Conservation (phyloP, 371 early-diverging fungal species). For the Umbelopsis sp. region DNA sequence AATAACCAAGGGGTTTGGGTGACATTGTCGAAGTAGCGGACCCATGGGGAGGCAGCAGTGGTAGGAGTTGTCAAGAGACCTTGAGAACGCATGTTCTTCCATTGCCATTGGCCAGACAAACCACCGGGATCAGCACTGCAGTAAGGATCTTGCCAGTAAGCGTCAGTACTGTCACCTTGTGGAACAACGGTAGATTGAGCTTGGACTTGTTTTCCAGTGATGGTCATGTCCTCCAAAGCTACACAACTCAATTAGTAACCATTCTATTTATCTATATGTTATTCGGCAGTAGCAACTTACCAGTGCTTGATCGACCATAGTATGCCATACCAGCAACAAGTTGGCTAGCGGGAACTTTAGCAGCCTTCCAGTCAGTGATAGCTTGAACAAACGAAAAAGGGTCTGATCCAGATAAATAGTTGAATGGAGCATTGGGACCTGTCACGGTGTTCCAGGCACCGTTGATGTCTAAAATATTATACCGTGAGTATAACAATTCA, state of each 20-base stretch:
- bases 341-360: conserved; percentile 64
- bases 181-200: conserved; percentile 40
- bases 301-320: conserved; percentile 57
- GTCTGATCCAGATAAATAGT: conserved; percentile 47
- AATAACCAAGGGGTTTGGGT: conserved; percentile 73
- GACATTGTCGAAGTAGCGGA: conserved; percentile 60
- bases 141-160: conserved; percentile 56
- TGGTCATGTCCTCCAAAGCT: conserved; percentile 26
- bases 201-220: conserved; percentile 39
- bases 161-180: conserved; percentile 57
- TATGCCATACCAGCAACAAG: conserved; percentile 67
- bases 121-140: conserved; percentile 38
- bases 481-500: not conserved
- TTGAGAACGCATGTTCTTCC: conserved; percentile 64
- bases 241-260: conserved; percentile 4
- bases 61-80: conserved; percentile 57
- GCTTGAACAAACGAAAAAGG: conserved; percentile 41
- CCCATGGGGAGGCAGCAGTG: conserved; percentile 62
- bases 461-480: conserved; percentile 32
- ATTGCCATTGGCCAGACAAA: conserved; percentile 70
- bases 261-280: not conserved
- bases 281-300: conserved; percentile 19
- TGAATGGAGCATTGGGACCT: conserved; percentile 69
- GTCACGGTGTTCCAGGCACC: conserved; percentile 69
- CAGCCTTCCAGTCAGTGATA: conserved; percentile 48